Evolutionary conservation across 148 eudicot genomes (phyloP).

Genomic region (Rhododendron ovatum): DNA sequence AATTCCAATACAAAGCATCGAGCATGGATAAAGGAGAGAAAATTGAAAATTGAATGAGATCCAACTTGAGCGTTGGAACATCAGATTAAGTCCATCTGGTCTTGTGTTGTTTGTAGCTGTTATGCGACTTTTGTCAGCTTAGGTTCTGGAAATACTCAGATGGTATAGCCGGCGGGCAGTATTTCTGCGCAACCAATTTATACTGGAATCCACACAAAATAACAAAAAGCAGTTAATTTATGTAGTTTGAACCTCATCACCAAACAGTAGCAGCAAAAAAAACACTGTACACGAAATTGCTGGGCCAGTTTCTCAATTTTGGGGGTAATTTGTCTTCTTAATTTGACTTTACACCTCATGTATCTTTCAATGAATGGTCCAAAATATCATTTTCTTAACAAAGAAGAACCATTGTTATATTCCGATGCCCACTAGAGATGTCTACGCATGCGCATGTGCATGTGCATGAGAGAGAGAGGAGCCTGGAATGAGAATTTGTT

Average conservation of each 20-base stretch:
- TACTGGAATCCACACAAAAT: slow-evolving; percentile 49
- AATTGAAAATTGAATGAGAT: background rate
- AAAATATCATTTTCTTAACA: background rate
- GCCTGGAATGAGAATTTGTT: background rate
- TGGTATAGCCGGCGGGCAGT: slow-evolving; percentile 80
- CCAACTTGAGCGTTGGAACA: slow-evolving; percentile 2
- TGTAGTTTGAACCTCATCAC: background rate
- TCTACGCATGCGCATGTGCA: background rate
- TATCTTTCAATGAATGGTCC: background rate
- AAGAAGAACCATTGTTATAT: background rate
- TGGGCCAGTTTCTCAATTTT: background rate
- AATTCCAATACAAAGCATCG: background rate
- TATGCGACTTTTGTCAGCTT: slow-evolving; percentile 16
- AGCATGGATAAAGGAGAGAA: background rate
- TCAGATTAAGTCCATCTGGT: slow-evolving; percentile 10
- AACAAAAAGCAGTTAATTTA: background rate
- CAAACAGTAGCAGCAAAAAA: background rate
- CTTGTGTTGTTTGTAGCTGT: background rate
- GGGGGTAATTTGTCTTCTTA: background rate
- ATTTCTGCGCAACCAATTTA: slow-evolving; percentile 83
- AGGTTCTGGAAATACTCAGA: slow-evolving; percentile 52
- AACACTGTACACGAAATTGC: background rate
- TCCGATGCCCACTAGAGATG: background rate
- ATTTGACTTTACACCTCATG: background rate
- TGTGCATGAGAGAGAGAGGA: background rate